phyloP scores from a whole-genome alignment of 306 rosid genomes.

The Lathyrus tuberosus region DNA sequence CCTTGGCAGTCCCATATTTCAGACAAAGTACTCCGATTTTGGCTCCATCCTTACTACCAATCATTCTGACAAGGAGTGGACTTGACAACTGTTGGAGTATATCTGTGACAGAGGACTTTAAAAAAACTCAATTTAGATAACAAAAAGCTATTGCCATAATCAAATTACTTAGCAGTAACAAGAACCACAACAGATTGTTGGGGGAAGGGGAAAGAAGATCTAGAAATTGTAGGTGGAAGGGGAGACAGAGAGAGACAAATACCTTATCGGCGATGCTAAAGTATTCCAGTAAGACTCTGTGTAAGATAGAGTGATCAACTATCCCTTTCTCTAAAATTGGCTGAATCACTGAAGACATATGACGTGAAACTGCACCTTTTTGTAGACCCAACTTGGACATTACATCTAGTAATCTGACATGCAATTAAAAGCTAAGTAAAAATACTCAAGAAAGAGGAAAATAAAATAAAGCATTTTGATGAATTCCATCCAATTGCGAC shows the following conservation, averaged over 20 bases:
- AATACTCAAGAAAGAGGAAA: constrained; percentile 3
- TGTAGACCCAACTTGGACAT: constrained; percentile 78
- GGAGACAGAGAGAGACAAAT: constrained; percentile 29
- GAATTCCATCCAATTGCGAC: constrained; percentile 14
- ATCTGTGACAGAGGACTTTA: constrained; percentile 83
- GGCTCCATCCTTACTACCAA: constrained; percentile 87
- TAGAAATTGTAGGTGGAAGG: background rate
- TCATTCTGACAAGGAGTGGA: constrained; percentile 81
- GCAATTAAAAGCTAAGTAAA: constrained; percentile 31
- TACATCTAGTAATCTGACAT: constrained; percentile 69
- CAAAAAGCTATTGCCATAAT: constrained; percentile 17
- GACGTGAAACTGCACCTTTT: constrained; percentile 76
- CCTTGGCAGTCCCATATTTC: constrained; percentile 95
- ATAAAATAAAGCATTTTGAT: constrained; percentile 4
- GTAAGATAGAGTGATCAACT: constrained; percentile 90
- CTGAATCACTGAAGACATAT: constrained; percentile 77
- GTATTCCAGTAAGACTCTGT: constrained; percentile 76
- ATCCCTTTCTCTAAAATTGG: constrained; percentile 98
- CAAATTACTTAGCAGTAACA: constrained; percentile 30
- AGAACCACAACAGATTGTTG: constrained; percentile 23
- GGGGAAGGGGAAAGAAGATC: background rate
- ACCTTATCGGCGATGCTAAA: constrained; percentile 88
- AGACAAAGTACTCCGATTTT: constrained; percentile 80
- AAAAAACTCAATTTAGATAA: constrained; percentile 51
- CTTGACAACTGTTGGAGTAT: constrained; percentile 73